These are phyloP conservation scores for Lentinula edodes DNA, from an alignment of 768 basidiomycete genomes.

Conservation along the genomic window DNA sequence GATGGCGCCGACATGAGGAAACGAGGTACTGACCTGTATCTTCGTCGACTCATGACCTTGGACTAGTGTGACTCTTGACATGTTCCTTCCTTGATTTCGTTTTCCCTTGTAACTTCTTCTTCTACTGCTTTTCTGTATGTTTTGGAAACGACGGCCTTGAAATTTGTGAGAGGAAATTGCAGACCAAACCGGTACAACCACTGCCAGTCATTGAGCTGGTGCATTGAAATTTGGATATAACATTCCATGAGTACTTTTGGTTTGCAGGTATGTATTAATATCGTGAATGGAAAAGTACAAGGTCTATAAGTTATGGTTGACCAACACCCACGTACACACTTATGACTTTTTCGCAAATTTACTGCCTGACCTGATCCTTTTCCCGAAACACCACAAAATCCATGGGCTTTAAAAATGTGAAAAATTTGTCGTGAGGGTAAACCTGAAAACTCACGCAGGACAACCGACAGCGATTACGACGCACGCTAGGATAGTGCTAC, in stretches of 20 bases:
- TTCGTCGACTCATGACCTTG: neutral
- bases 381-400: conserved; percentile 40
- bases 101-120: no score
- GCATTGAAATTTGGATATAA: no score
- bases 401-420: conserved; percentile 25
- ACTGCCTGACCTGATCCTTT: conserved; percentile 30
- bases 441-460: conserved; percentile 39
- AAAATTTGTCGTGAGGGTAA: neutral
- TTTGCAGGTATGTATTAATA: no score
- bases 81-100: neutral
- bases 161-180: no score
- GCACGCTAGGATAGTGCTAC: conserved; percentile 58
- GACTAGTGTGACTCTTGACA: neutral
- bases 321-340: neutral
- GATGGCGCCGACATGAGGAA: neutral
- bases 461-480: conserved; percentile 55
- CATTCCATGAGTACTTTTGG: no score
- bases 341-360: conserved; percentile 9
- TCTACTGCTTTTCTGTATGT: no score
- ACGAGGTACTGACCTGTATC: neutral
- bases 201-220: no score
- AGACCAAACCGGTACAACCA: no score
- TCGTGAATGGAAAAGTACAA: neutral
- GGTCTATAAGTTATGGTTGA: neutral
- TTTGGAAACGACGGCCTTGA: no score